These are phyloP conservation scores for Pseudocercospora cruenta DNA, from an alignment of 2,329 filamentous ascomycete genomes.

Conservation along the genomic window DNA sequence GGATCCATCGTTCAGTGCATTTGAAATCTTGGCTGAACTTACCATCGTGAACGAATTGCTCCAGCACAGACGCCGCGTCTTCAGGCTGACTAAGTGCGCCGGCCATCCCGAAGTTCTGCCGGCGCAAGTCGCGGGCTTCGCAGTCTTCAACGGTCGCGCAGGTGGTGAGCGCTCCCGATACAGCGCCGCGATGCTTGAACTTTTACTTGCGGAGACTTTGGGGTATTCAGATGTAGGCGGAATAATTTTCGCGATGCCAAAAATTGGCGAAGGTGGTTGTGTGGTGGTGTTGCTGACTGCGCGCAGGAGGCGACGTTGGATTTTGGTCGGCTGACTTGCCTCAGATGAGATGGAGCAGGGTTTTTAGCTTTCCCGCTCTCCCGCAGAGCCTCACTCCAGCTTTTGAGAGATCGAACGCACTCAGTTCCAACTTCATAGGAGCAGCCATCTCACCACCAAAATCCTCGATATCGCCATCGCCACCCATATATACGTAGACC, in stretches of 20 bases:
- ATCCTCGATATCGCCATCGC: not conserved
- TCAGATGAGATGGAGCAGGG: not conserved
- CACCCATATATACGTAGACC: not conserved
- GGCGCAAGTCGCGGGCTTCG: not conserved
- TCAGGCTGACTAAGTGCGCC: conserved; percentile 53
- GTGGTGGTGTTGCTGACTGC: not conserved
- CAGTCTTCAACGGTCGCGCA: not conserved
- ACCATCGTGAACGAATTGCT: conserved; percentile 75
- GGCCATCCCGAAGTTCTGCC: conserved; percentile 8
- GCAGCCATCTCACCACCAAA: not conserved
- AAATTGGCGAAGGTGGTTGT: not conserved
- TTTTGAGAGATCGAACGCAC: not conserved
- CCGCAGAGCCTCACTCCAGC: conserved; percentile 15
- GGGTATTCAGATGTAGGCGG: not conserved
- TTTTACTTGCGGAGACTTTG: not conserved
- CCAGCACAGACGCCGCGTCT: conserved; percentile 71
- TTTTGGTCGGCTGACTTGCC: not conserved
- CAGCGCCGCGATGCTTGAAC: not conserved
- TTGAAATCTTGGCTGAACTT: conserved; percentile 19
- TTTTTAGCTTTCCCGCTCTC: not conserved
- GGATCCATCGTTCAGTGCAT: not conserved
- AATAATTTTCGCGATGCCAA: not conserved
- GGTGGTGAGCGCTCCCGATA: not conserved
- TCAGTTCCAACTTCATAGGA: not conserved
- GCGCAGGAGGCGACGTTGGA: not conserved